Evolutionary conservation across 1,284 basidiomycete species (phyloP).

Genomic region (Ustilago xerochloae): DNA sequence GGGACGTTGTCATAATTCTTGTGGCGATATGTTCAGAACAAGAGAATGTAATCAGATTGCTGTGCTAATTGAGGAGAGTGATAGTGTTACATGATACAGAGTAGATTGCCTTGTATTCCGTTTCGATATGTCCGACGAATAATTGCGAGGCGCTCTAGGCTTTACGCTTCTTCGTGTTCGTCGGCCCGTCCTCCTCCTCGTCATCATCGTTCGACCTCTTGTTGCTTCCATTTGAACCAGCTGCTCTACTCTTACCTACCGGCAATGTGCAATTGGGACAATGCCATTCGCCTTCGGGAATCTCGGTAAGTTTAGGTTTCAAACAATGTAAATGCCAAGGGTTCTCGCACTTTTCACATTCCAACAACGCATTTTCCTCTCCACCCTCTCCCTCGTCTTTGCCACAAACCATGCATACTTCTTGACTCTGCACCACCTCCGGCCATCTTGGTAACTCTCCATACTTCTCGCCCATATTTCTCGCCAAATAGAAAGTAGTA

Average conservation of each 20-base stretch:
- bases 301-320: slow-evolving; percentile 77
- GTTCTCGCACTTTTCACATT: slow-evolving; percentile 79
- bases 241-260: background rate
- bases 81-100: slow-evolving; percentile 18
- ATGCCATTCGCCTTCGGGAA: slow-evolving; percentile 77
- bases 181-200: slow-evolving; percentile 12
- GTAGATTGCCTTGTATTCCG: slow-evolving; percentile 2
- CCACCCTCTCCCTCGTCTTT: slow-evolving; percentile 73
- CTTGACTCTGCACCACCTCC: slow-evolving; percentile 74
- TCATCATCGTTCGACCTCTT: slow-evolving; percentile 17
- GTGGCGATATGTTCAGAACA: no score
- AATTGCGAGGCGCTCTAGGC: background rate
- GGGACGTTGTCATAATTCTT: no score
- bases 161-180: slow-evolving; percentile 25
- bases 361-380: slow-evolving; percentile 56
- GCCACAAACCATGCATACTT: slow-evolving; percentile 79
- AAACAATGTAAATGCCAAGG: slow-evolving; percentile 88
- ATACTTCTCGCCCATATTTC: slow-evolving; percentile 72
- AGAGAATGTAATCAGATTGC: background rate
- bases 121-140: slow-evolving; percentile 3
- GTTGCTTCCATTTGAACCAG: slow-evolving; percentile 6
- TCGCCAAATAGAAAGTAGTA: slow-evolving; percentile 79
- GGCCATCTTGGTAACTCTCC: slow-evolving; percentile 63
- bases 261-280: slow-evolving; percentile 52
- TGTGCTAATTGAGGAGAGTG: background rate